Conservation (phyloP, 805 yeast species). For the Clavispora carvajalis region DNA sequence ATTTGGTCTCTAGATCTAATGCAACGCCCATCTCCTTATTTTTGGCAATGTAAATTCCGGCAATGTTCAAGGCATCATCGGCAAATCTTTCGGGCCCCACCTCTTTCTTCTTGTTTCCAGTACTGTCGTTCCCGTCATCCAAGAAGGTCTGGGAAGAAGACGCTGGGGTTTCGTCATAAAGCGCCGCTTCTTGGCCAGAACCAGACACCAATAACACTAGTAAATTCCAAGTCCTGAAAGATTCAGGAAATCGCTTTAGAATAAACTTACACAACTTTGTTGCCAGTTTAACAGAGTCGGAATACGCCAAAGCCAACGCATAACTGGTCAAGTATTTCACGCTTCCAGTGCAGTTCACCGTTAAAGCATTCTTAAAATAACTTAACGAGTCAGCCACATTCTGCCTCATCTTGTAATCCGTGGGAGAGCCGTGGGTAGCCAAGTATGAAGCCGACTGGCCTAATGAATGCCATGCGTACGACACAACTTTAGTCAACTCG, state of each 20-base stretch:
- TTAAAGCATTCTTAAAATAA: constrained; percentile 32
- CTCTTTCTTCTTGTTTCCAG: constrained; percentile 3
- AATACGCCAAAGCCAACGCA: constrained; percentile 44
- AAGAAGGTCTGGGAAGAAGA: neutral
- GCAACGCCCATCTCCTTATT: constrained; percentile 21
- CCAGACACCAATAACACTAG: constrained; percentile 59
- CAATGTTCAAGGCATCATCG: constrained; percentile 45
- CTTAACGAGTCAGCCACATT: constrained; percentile 15
- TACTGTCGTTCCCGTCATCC: neutral
- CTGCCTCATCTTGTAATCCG: constrained; percentile 12
- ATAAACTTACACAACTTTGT: constrained; percentile 43
- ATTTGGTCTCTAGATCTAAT: constrained; percentile 28
- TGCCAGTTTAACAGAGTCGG: constrained; percentile 39
- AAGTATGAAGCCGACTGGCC: constrained; percentile 28
- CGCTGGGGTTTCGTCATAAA: neutral
- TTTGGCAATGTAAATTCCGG: constrained; percentile 25
- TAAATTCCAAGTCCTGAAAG: constrained; percentile 63
- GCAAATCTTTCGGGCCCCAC: constrained; percentile 53
- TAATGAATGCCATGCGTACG: constrained; percentile 34
- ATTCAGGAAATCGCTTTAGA: constrained; percentile 47
- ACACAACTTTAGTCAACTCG: constrained; percentile 22
- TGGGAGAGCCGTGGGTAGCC: constrained; percentile 22
- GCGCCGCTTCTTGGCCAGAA: constrained; percentile 31
- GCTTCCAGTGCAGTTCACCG: constrained; percentile 33
- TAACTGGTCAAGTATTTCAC: constrained; percentile 32